phyloP scores from a whole-genome alignment of 805 yeast species.

The Ogataea pignaliae region DNA sequence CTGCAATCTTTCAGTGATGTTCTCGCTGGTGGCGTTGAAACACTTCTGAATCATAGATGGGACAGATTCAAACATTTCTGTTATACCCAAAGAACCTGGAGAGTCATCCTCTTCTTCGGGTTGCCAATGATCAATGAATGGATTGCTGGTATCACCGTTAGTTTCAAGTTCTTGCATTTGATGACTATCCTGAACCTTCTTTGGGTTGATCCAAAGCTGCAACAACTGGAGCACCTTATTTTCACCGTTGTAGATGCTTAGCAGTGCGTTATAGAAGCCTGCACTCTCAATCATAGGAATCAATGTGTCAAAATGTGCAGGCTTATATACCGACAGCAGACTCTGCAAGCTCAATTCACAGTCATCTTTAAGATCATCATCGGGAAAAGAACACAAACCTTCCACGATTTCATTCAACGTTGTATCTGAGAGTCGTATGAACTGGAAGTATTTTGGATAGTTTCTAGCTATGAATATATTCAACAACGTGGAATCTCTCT shows the following conservation, averaged over 20 bases:
- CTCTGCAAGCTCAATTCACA: conserved; percentile 76
- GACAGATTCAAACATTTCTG: conserved; percentile 29
- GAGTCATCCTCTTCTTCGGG: background rate
- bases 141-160: background rate
- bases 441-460: conserved; percentile 81
- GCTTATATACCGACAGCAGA: conserved; percentile 61
- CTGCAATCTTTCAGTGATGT: conserved; percentile 14
- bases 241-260: conserved; percentile 51
- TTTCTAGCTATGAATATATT: conserved; percentile 76
- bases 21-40: conserved; percentile 14
- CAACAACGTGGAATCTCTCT: conserved; percentile 33
- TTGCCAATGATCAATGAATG: background rate
- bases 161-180: background rate
- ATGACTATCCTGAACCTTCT: conserved; percentile 5
- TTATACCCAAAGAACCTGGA: conserved; percentile 6
- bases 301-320: conserved; percentile 46
- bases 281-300: conserved; percentile 49
- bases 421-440: conserved; percentile 65
- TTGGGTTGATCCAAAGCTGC: conserved; percentile 43
- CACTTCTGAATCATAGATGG: conserved; percentile 24
- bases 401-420: conserved; percentile 44
- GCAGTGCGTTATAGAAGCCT: conserved; percentile 54
- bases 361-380: conserved; percentile 40
- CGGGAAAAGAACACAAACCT: conserved; percentile 42
- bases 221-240: conserved; percentile 49